phyloP scores from a whole-genome alignment of 805 yeast species.

The Candida koratica region DNA sequence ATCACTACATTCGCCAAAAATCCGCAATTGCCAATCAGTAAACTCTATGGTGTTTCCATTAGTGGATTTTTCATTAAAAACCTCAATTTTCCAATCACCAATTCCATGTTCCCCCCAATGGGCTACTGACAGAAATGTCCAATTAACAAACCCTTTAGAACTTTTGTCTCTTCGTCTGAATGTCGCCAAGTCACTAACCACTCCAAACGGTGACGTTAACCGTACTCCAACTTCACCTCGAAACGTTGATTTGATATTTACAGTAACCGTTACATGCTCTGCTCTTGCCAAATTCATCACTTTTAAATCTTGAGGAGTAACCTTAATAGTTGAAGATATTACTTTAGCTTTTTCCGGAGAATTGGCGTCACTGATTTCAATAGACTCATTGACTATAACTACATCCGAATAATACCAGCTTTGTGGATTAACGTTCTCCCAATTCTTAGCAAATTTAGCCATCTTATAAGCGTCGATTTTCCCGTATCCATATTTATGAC shows the following conservation, averaged over 20 bases:
- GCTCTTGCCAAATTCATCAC: slow-evolving; percentile 61
- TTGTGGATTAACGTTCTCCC: slow-evolving; percentile 90
- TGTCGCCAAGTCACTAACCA: slow-evolving; percentile 69
- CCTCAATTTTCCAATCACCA: slow-evolving; percentile 81
- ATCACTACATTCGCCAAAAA: slow-evolving; percentile 80
- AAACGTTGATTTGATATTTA: slow-evolving; percentile 57
- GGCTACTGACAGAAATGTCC: slow-evolving; percentile 97
- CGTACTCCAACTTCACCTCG: slow-evolving; percentile 70
- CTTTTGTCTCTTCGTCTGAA: slow-evolving; percentile 58
- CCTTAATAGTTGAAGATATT: slow-evolving; percentile 29
- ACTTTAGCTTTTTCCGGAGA: slow-evolving; percentile 13
- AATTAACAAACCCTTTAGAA: slow-evolving; percentile 58
- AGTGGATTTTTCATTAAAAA: slow-evolving; percentile 38
- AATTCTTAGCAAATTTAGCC: slow-evolving; percentile 66
- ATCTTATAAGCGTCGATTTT: slow-evolving; percentile 77
- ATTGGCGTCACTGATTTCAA: slow-evolving; percentile 13
- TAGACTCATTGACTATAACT: slow-evolving; percentile 26
- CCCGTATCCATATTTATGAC: slow-evolving; percentile 90
- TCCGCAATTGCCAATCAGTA: slow-evolving; percentile 67
- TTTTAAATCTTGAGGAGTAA: slow-evolving; percentile 48
- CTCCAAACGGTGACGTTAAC: slow-evolving; percentile 72
- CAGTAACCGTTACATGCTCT: slow-evolving; percentile 84
- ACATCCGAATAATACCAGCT: slow-evolving; percentile 64
- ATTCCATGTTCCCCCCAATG: slow-evolving; percentile 88
- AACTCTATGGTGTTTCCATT: slow-evolving; percentile 37